Conservation (phyloP, 2,329 filamentous ascomycete genomes). For the Hirsutella thompsonii region DNA sequence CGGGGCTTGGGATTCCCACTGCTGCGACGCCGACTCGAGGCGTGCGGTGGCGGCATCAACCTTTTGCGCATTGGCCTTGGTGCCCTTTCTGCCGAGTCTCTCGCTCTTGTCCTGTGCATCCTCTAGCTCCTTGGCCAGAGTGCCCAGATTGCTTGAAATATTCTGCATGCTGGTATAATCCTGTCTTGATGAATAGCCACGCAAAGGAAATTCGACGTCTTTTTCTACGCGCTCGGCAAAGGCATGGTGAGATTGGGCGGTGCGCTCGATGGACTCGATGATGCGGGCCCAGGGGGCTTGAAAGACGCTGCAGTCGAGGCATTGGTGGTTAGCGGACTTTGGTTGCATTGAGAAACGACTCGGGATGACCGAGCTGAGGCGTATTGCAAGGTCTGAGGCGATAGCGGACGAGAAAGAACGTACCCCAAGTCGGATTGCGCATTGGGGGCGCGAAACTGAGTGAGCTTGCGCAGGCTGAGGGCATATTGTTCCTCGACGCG, state of each 20-base stretch:
- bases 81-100: constrained; percentile 68
- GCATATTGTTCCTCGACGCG: constrained; percentile 87
- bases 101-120: constrained; percentile 74
- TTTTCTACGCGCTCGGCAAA: constrained; percentile 73
- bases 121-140: constrained; percentile 75
- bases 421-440: constrained; percentile 78
- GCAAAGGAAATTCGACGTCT: constrained; percentile 76
- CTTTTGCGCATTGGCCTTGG: constrained; percentile 63
- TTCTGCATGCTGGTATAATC: constrained; percentile 73
- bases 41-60: constrained; percentile 60
- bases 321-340: background rate
- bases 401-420: constrained; percentile 15
- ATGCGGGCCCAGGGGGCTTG: constrained; percentile 84
- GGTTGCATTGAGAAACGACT: background rate
- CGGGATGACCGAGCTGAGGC: background rate
- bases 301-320: constrained; percentile 56
- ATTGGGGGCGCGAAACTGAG: constrained; percentile 61
- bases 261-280: constrained; percentile 61
- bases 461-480: constrained; percentile 66
- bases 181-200: constrained; percentile 58
- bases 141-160: constrained; percentile 67
- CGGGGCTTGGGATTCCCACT: constrained; percentile 91
- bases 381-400: background rate
- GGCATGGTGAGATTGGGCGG: constrained; percentile 72
- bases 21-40: constrained; percentile 64